Base-by-base conservation (phyloP, 352 stramenopile species). In the Globisporangium mamillatum region DNA sequence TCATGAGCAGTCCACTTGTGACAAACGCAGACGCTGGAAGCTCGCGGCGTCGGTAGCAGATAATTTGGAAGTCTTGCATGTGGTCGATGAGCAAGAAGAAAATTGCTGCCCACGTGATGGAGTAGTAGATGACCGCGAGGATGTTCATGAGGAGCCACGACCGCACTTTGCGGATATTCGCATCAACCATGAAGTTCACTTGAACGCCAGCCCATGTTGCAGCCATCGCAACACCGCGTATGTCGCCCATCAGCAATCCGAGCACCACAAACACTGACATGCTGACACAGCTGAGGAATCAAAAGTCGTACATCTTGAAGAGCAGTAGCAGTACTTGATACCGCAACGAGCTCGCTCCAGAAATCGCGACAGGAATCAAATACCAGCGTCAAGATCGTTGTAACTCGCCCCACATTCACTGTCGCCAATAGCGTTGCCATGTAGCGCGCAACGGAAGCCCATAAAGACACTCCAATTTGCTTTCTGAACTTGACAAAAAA, bases 401-500 rank as follows among this genome's bases (percentile, higher is more conserved):
- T 52, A 14, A 20, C n/a, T 22, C 36, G 22, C 9, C 34, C 52
- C 2, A 53, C 38, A 4, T 3, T 16, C 3, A 12, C 62, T 1
- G 62, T 36, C n/a, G 41, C 14, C 2, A 66, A 5, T 8, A 64
- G 41, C 24, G 52, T 10, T 20, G 52, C 14, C 7, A 57, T 27
- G 41, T 64, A 57, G 9, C 24, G 32, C 22, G 27, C 16, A 41
- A 64, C 44, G 67, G 81, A 60, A 5, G 66, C 38, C 8, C 59
- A 63, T 12, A 48, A 59, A 5, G 68, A 29, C 7, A 69, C 25
- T 58, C 56, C 10, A 32, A 56, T 22, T 63, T 44, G 22, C 57
- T 46, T 44, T 44, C 7, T 60, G 24, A 68, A 90, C 73, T 16
- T 24, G 48, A 70, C 24, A 38, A 70, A 70, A 24, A 16, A 3